A percentile compares a stretch with the other conserved stretches of the same genome.
These are phyloP conservation scores for Hansenula lynferdii DNA, from an alignment of 1,139 yeast genomes.

Conservation along the genomic window DNA sequence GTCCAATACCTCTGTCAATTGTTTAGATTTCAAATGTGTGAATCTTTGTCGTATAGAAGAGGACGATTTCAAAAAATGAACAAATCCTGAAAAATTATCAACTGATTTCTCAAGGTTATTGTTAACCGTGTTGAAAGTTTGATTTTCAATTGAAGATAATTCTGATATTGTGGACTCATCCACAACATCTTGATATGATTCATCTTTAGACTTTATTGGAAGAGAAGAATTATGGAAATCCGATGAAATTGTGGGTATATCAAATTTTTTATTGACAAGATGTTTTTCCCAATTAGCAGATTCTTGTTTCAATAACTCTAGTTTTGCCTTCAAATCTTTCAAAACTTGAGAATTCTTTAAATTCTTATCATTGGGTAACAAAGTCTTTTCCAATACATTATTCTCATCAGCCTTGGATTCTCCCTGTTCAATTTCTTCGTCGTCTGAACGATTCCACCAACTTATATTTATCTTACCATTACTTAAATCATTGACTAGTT, in stretches of 20 bases:
- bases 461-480: slow-evolving; percentile 58
- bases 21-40: slow-evolving; percentile 16
- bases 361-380: slow-evolving; percentile 56
- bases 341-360: slow-evolving; percentile 43
- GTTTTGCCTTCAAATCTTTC: slow-evolving; percentile 38
- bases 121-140: slow-evolving; percentile 20
- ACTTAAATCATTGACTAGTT: slow-evolving; percentile 51
- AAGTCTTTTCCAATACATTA: no score
- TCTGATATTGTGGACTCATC: slow-evolving; percentile 14
- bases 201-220: slow-evolving; percentile 2
- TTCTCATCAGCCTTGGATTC: slow-evolving; percentile 2
- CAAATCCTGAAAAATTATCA: slow-evolving; percentile 16
- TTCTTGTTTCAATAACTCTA: slow-evolving; percentile 41
- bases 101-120: slow-evolving; percentile 14
- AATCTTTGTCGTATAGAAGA: slow-evolving; percentile 15
- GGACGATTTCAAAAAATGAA: slow-evolving; percentile 17
- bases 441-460: slow-evolving; percentile 52
- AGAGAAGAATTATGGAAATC: not conserved
- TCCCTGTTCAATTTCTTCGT: slow-evolving; percentile 19
- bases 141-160: slow-evolving; percentile 8
- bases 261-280: slow-evolving; percentile 11
- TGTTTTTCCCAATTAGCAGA: slow-evolving; percentile 42
- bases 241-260: not conserved
- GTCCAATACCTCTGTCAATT: slow-evolving; percentile 21
- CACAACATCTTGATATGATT: slow-evolving; percentile 7